These are phyloP conservation scores for Erodium maritimum DNA, from an alignment of 345 rosid species.

Conservation along the genomic window DNA sequence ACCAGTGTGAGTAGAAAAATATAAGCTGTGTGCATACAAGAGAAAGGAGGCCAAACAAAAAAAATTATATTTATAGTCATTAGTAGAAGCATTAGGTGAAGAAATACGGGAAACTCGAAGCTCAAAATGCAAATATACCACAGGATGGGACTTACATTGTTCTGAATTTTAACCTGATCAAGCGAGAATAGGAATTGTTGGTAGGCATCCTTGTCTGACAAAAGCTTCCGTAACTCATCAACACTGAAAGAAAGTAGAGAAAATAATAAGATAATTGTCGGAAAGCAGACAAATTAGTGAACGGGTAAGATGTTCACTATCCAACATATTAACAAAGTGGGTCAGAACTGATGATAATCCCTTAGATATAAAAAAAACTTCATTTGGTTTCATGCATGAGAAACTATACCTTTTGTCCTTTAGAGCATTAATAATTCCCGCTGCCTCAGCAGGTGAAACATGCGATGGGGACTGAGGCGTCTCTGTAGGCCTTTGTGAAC, in stretches of 20 bases:
- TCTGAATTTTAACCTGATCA: conserved; percentile 83
- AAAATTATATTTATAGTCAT: no score
- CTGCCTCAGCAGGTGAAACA: conserved; percentile 74
- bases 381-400: background rate
- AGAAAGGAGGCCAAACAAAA: background rate
- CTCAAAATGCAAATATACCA: background rate
- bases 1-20: no score
- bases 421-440: conserved; percentile 45
- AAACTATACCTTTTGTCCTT: conserved; percentile 58
- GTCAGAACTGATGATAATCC: background rate
- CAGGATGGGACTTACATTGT: conserved; percentile 44
- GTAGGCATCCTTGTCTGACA: conserved; percentile 79
- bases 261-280: conserved; percentile 10
- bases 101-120: background rate
- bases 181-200: conserved; percentile 61
- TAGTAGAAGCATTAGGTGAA: background rate
- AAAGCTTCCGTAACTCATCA: conserved; percentile 79
- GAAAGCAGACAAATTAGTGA: background rate
- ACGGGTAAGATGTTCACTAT: background rate
- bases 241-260: conserved; percentile 28
- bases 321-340: background rate
- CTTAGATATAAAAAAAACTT: background rate
- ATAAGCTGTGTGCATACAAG: background rate
- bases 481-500: conserved; percentile 7
- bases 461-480: conserved; percentile 33